phyloP scores from a whole-genome alignment of 371 early-diverging fungal genomes.

The Apophysomyces sp. region DNA sequence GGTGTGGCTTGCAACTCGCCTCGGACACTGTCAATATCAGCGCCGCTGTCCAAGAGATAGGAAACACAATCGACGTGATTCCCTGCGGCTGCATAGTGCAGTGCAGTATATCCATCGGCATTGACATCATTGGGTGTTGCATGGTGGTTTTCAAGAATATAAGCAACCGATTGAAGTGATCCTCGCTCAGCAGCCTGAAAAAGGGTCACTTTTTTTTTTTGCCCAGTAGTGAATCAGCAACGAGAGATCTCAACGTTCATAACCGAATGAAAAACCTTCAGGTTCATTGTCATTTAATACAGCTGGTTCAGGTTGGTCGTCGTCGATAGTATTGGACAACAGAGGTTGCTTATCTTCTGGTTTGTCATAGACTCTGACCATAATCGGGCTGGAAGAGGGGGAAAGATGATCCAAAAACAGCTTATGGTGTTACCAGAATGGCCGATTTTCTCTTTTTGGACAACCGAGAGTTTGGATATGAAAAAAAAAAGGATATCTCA shows the following conservation, averaged over 20 bases:
- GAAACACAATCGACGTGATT: conserved; percentile 71
- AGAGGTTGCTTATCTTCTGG: background rate
- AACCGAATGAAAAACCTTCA: background rate
- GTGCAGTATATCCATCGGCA: conserved; percentile 62
- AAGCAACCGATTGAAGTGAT: background rate
- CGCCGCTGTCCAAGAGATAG: conserved; percentile 76
- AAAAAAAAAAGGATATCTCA: too few relatives aligned
- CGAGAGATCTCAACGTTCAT: background rate
- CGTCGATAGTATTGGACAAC: background rate
- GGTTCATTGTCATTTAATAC: background rate
- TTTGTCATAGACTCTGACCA: background rate
- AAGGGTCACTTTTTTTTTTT: background rate
- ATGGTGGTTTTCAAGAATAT: background rate
- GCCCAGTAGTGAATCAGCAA: background rate
- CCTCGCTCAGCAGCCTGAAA: background rate
- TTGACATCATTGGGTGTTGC: conserved; percentile 44
- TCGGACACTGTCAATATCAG: conserved; percentile 69
- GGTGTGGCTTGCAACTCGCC: conserved; percentile 80
- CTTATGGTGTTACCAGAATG: background rate
- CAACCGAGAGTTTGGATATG: too few relatives aligned
- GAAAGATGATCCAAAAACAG: background rate
- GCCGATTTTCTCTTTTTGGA: background rate
- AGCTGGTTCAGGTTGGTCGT: background rate
- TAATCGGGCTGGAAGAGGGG: background rate
- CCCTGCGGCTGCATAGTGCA: conserved; percentile 81